These are phyloP conservation scores for Cadophora malorum DNA, from an alignment of 2,329 filamentous ascomycete species.

Conservation along the genomic window DNA sequence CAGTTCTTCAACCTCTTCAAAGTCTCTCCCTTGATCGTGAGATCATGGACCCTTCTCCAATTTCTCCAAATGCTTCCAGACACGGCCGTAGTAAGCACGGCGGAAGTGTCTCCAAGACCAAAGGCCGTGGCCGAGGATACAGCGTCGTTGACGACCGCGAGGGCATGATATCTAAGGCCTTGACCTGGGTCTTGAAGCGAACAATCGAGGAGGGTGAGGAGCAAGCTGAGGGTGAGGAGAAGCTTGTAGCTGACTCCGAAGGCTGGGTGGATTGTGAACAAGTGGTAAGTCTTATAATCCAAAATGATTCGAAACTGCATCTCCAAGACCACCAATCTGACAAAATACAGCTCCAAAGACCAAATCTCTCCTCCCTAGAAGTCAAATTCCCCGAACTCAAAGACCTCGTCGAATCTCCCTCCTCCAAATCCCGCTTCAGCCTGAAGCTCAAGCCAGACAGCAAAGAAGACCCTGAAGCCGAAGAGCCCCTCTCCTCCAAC, in stretches of 20 bases:
- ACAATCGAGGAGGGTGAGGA: slow-evolving; percentile 47
- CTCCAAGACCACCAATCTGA: slow-evolving; percentile 4
- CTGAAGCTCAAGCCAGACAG: slow-evolving; percentile 44
- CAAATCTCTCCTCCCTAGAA: slow-evolving; percentile 47
- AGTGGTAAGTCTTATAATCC: slow-evolving; percentile 45
- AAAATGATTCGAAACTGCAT: background rate
- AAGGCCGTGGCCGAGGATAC: slow-evolving; percentile 48
- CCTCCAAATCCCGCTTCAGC: slow-evolving; percentile 49
- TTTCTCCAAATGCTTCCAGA: slow-evolving; percentile 42
- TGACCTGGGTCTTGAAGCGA: slow-evolving; percentile 51
- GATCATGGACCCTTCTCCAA: slow-evolving; percentile 45
- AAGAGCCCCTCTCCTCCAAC: slow-evolving; percentile 41
- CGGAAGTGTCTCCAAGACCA: slow-evolving; percentile 45
- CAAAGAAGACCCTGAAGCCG: slow-evolving; percentile 42
- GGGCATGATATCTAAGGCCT: slow-evolving; percentile 49
- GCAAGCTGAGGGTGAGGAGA: slow-evolving; percentile 48
- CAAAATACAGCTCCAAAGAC: slow-evolving; percentile 46
- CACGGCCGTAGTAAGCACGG: slow-evolving; percentile 44
- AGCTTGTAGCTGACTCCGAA: slow-evolving; percentile 48
- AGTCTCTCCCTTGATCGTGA: slow-evolving; percentile 40
- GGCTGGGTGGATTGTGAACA: slow-evolving; percentile 51
- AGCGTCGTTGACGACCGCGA: slow-evolving; percentile 52
- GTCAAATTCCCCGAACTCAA: slow-evolving; percentile 48
- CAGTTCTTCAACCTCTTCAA: slow-evolving; percentile 41
- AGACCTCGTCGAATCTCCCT: slow-evolving; percentile 44